phyloP scores from a whole-genome alignment of 2,329 filamentous ascomycete species.

The Kalmusia sp. region DNA sequence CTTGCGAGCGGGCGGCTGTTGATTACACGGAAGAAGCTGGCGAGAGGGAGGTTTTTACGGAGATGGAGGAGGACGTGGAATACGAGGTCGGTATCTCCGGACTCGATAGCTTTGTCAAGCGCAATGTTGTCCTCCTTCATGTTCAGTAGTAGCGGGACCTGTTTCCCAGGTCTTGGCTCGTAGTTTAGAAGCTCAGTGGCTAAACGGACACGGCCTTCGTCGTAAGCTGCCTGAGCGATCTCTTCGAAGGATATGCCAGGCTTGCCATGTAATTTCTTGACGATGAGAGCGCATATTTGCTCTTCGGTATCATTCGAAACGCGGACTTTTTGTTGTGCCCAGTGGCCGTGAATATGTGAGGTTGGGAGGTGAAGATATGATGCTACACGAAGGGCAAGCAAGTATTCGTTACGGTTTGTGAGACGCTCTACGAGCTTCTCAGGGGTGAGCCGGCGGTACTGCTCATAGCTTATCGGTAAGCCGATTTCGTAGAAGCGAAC shows the following conservation, averaged over 20 bases:
- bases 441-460: slow-evolving; percentile 88
- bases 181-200: slow-evolving; percentile 92
- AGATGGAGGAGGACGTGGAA: slow-evolving; percentile 86
- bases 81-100: slow-evolving; percentile 92
- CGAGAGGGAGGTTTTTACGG: slow-evolving; percentile 87
- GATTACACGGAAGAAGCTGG: slow-evolving; percentile 90
- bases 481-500: slow-evolving; percentile 91
- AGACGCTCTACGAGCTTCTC: slow-evolving; percentile 87
- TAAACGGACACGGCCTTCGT: slow-evolving; percentile 87
- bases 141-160: slow-evolving; percentile 88
- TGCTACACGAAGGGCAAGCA: slow-evolving; percentile 86
- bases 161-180: slow-evolving; percentile 91
- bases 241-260: slow-evolving; percentile 94
- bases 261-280: slow-evolving; percentile 85
- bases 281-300: slow-evolving; percentile 82
- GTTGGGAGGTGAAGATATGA: slow-evolving; percentile 86
- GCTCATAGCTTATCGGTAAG: slow-evolving; percentile 88
- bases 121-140: slow-evolving; percentile 98
- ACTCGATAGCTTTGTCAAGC: slow-evolving; percentile 94
- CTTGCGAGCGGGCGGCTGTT: slow-evolving; percentile 85
- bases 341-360: slow-evolving; percentile 92
- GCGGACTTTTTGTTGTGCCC: slow-evolving; percentile 94
- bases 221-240: slow-evolving; percentile 90
- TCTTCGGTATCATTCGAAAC: slow-evolving; percentile 86
- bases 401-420: slow-evolving; percentile 87